Percentiles rank a stretch among this genome's conserved stretches.
These are phyloP conservation scores for Eucalyptus regnans DNA, from an alignment of 345 rosid species.

Conservation along the genomic window DNA sequence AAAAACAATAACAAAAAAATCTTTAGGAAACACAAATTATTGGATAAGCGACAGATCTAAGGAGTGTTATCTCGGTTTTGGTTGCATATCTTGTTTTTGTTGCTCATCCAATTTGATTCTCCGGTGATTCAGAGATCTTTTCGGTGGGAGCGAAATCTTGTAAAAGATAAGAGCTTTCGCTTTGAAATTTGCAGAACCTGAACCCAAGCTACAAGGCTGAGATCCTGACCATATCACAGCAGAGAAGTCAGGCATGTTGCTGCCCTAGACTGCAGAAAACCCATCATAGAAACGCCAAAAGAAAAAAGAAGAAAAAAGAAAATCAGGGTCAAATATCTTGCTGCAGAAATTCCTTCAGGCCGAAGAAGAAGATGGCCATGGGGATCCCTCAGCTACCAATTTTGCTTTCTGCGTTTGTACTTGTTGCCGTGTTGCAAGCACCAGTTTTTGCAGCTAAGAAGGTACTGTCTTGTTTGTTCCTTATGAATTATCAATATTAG, in stretches of 20 bases:
- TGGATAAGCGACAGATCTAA: neutral
- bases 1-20: neutral
- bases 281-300: neutral
- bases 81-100: neutral
- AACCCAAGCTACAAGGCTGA: neutral
- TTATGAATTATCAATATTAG: neutral
- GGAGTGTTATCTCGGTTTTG: neutral
- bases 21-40: neutral
- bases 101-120: neutral
- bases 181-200: neutral
- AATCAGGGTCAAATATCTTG: neutral
- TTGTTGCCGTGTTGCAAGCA: neutral
- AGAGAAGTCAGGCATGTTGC: neutral
- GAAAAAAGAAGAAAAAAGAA: neutral
- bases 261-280: neutral
- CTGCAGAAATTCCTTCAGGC: neutral
- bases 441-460: constrained; percentile 29
- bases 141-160: neutral
- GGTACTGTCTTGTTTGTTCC: neutral
- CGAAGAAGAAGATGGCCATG: neutral
- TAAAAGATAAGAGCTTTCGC: neutral
- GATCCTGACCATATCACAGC: neutral
- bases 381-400: neutral
- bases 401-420: neutral
- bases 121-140: neutral